These are phyloP conservation scores for Boletus pseudopeckii DNA, from an alignment of 768 basidiomycete genomes.

Conservation along the genomic window DNA sequence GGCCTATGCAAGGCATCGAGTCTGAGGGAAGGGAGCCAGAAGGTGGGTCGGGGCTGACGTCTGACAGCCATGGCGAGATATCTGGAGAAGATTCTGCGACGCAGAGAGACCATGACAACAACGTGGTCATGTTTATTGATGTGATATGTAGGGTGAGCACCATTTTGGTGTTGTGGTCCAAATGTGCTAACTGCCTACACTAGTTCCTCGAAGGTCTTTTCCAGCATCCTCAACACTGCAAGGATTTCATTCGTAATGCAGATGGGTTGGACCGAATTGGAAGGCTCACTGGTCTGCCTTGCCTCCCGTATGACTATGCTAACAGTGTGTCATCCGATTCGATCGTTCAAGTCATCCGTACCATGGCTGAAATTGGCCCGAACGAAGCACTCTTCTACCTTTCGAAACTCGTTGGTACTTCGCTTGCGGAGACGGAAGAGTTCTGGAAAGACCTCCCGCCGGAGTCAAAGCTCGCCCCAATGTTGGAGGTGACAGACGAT, in stretches of 20 bases:
- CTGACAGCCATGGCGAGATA: constrained; percentile 15
- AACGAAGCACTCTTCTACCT: constrained; percentile 71
- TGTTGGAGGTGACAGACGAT: constrained; percentile 54
- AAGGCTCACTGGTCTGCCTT: constrained; percentile 76
- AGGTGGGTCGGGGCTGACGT: constrained; percentile 16
- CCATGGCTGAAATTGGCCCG: constrained; percentile 84
- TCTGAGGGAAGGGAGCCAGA: constrained; percentile 17
- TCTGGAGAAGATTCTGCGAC: constrained; percentile 33
- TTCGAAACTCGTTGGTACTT: constrained; percentile 63
- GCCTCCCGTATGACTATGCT: constrained; percentile 85
- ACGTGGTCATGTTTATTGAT: constrained; percentile 75
- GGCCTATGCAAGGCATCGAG: constrained; percentile 51
- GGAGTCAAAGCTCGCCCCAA: constrained; percentile 59
- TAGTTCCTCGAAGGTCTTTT: constrained; percentile 94
- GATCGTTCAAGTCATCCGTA: constrained; percentile 83
- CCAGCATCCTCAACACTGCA: constrained; percentile 85
- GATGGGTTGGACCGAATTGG: constrained; percentile 75
- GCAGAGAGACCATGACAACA: constrained; percentile 65
- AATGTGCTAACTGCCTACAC: neutral
- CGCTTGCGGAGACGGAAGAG: constrained; percentile 62
- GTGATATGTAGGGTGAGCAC: constrained; percentile 69
- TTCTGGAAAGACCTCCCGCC: constrained; percentile 62
- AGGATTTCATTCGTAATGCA: constrained; percentile 77
- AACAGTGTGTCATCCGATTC: constrained; percentile 83
- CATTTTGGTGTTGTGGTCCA: neutral